phyloP scores from a whole-genome alignment of 2,329 filamentous ascomycete genomes.

The Sclerotinia minor region DNA sequence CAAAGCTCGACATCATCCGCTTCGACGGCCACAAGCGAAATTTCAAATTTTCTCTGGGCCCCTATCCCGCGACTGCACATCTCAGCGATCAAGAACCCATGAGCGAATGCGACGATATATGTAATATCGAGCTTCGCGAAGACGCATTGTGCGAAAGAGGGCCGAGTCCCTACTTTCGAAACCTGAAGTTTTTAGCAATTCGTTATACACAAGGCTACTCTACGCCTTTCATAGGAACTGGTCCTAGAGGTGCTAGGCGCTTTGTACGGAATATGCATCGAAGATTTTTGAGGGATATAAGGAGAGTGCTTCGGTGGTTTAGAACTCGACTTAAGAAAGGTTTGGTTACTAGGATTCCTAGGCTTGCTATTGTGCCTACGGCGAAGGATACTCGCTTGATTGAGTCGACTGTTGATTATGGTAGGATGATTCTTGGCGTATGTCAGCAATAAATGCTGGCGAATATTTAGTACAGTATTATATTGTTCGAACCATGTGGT shows the following conservation, averaged over 20 bases:
- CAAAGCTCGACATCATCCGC: background rate
- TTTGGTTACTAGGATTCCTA: background rate
- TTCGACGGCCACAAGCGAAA: background rate
- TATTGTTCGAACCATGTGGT: background rate
- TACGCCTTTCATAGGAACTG: background rate
- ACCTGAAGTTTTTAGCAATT: background rate
- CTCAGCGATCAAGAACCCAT: background rate
- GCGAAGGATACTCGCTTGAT: background rate
- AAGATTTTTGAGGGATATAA: accelerated
- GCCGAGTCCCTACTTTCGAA: background rate
- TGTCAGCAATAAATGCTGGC: background rate
- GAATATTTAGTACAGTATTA: background rate
- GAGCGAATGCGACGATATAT: background rate
- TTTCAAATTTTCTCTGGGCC: background rate
- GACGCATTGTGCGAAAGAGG: background rate
- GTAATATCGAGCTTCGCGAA: background rate
- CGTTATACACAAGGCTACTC: accelerated
- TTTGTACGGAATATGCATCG: background rate
- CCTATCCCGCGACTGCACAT: background rate
- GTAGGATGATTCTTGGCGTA: background rate
- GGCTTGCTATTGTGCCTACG: background rate
- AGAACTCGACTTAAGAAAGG: background rate
- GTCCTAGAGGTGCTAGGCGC: background rate
- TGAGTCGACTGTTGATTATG: background rate
- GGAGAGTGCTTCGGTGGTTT: accelerated